These are phyloP conservation scores for Orobanche coerulescens DNA, from an alignment of 257 asterid species.

Conservation along the genomic window DNA sequence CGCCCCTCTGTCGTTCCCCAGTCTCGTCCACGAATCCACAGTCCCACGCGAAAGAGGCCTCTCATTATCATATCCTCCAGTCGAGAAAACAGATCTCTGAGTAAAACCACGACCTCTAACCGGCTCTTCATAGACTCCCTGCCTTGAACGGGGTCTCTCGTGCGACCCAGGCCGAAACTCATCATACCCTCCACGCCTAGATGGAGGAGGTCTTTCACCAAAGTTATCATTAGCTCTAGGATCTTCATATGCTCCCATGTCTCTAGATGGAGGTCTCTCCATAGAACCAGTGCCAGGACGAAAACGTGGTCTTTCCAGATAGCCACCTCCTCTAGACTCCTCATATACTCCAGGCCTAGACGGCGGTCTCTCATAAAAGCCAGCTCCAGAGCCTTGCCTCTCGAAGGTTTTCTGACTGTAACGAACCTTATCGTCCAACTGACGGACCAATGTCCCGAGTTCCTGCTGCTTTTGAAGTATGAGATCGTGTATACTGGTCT, in stretches of 20 bases:
- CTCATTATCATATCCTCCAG: constrained; percentile 51
- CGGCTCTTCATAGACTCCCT: constrained; percentile 54
- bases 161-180: constrained; percentile 33
- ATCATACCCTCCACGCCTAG: constrained; percentile 40
- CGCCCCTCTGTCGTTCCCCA: constrained; percentile 60
- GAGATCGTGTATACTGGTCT: constrained; percentile 34
- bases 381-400: constrained; percentile 72
- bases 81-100: constrained; percentile 28
- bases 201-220: constrained; percentile 39
- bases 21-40: constrained; percentile 51
- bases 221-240: constrained; percentile 24
- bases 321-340: constrained; percentile 47
- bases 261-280: constrained; percentile 33
- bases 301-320: constrained; percentile 28
- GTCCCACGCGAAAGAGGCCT: constrained; percentile 86
- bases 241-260: constrained; percentile 30
- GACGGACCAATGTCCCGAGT: constrained; percentile 51
- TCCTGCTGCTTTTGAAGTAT: constrained; percentile 57
- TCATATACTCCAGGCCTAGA: constrained; percentile 38
- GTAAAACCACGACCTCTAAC: constrained; percentile 44
- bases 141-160: constrained; percentile 54
- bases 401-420: constrained; percentile 60
- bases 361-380: constrained; percentile 42
- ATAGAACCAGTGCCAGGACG: constrained; percentile 25
- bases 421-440: constrained; percentile 78